A percentile compares a stretch with the other conserved stretches of the same genome.
Conservation (phyloP, 345 rosid species). For the Rhodomyrtus tomentosa region DNA sequence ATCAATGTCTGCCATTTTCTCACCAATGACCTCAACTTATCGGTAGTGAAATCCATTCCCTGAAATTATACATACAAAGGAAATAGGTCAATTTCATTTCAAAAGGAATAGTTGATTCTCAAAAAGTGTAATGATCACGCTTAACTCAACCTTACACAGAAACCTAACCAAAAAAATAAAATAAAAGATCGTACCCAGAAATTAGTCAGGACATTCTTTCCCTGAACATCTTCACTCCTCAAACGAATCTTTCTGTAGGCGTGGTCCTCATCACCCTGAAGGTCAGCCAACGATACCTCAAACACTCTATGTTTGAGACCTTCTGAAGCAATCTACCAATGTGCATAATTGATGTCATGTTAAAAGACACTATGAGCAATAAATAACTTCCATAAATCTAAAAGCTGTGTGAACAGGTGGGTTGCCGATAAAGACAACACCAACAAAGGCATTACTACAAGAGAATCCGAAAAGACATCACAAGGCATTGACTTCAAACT, state of each 20-base stretch:
- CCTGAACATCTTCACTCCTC: conserved; percentile 41
- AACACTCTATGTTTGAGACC: conserved; percentile 44
- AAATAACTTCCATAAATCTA: not conserved
- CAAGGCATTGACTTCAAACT: not conserved
- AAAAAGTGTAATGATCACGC: not conserved
- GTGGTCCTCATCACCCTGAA: conserved; percentile 37
- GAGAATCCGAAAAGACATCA: not conserved
- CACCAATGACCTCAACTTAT: conserved; percentile 91
- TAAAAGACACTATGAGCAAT: not conserved
- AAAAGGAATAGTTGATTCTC: not conserved
- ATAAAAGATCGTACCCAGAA: conserved; percentile 46
- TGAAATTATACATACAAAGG: conserved; percentile 1
- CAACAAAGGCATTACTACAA: not conserved
- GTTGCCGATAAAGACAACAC: not conserved
- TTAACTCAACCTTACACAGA: not conserved
- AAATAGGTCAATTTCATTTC: not conserved
- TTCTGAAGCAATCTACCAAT: conserved; percentile 36
- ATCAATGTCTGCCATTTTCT: conserved; percentile 91
- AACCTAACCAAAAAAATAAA: no score
- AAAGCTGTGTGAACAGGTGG: not conserved
- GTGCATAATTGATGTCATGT: not conserved
- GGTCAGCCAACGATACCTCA: conserved; percentile 33
- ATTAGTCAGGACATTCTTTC: conserved; percentile 33
- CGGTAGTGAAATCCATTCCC: conserved; percentile 96
- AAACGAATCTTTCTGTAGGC: conserved; percentile 32